These are phyloP conservation scores for Exophiala lecanii-corni DNA, from an alignment of 2,329 filamentous ascomycete species.

Conservation along the genomic window DNA sequence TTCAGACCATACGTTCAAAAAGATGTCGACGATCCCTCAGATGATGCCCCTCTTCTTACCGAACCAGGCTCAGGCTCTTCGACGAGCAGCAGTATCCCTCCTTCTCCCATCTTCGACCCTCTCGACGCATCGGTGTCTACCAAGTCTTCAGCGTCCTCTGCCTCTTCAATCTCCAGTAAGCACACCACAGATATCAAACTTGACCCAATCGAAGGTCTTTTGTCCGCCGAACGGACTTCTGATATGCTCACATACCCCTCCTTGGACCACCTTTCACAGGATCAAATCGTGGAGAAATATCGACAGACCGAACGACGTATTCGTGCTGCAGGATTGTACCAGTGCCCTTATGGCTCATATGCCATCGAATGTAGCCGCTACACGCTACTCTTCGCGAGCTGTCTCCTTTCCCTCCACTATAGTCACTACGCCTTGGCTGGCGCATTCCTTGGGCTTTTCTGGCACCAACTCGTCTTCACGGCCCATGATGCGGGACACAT, in stretches of 20 bases:
- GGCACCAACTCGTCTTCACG: constrained; percentile 92
- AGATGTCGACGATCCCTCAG: constrained; percentile 35
- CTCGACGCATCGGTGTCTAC: constrained; percentile 26
- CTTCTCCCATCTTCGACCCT: constrained; percentile 68
- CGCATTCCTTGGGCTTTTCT: constrained; percentile 72
- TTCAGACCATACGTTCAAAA: constrained; percentile 46
- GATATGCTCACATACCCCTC: constrained; percentile 64
- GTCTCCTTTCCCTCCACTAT: constrained; percentile 56
- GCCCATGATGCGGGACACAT: constrained; percentile 96
- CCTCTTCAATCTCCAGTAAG: constrained; percentile 48
- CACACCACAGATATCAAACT: constrained; percentile 22
- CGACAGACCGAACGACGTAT: constrained; percentile 70
- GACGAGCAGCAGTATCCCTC: constrained; percentile 39
- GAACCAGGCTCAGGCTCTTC: constrained; percentile 21
- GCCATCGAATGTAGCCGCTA: constrained; percentile 71
- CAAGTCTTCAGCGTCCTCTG: constrained; percentile 47
- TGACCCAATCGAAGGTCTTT: constrained; percentile 15
- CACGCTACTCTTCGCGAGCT: constrained; percentile 57
- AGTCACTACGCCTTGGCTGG: constrained; percentile 68
- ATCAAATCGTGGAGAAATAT: constrained; percentile 73
- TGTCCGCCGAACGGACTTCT: constrained; percentile 13
- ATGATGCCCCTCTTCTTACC: constrained; percentile 28
- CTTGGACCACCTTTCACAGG: constrained; percentile 68
- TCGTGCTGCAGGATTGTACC: constrained; percentile 68
- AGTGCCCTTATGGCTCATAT: constrained; percentile 81